Conservation (phyloP, 768 basidiomycete genomes). For the Termitomyces sp. region DNA sequence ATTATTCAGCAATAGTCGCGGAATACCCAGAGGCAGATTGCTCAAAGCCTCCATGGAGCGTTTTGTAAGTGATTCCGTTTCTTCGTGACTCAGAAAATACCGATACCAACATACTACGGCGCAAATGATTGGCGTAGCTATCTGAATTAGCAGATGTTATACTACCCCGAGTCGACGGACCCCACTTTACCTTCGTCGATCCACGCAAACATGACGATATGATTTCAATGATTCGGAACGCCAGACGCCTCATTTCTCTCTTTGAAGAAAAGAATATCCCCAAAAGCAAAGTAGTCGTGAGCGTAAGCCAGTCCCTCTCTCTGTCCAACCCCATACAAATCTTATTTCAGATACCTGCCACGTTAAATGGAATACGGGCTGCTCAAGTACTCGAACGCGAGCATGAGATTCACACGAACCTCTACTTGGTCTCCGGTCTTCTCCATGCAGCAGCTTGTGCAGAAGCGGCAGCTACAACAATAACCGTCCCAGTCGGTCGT, state of each 20-base stretch:
- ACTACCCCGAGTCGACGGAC: slow-evolving; percentile 38
- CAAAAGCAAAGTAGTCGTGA: slow-evolving; percentile 39
- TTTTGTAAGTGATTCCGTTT: slow-evolving; percentile 19
- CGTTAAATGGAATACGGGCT: slow-evolving; percentile 46
- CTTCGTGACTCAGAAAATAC: neutral
- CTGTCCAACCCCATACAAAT: neutral
- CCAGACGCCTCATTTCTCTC: slow-evolving; percentile 31
- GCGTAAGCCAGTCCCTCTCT: slow-evolving; percentile 30
- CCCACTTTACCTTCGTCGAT: slow-evolving; percentile 48
- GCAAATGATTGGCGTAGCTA: slow-evolving; percentile 28
- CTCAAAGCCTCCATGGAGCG: slow-evolving; percentile 19
- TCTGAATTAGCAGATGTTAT: slow-evolving; percentile 44
- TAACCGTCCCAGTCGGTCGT: slow-evolving; percentile 45
- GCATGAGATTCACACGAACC: slow-evolving; percentile 42
- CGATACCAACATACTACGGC: neutral
- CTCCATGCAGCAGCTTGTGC: slow-evolving; percentile 52
- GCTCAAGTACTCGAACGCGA: slow-evolving; percentile 32
- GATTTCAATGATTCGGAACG: slow-evolving; percentile 35
- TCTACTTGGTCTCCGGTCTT: slow-evolving; percentile 48
- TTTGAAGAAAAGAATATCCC: slow-evolving; percentile 36
- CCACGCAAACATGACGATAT: slow-evolving; percentile 36
- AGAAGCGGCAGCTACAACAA: slow-evolving; percentile 40
- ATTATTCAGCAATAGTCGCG: slow-evolving; percentile 5
- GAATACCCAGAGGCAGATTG: slow-evolving; percentile 8
- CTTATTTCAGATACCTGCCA: slow-evolving; percentile 49